Evolutionary conservation across 2,329 filamentous ascomycete species (phyloP).

Genomic region (Colletotrichum sp.): DNA sequence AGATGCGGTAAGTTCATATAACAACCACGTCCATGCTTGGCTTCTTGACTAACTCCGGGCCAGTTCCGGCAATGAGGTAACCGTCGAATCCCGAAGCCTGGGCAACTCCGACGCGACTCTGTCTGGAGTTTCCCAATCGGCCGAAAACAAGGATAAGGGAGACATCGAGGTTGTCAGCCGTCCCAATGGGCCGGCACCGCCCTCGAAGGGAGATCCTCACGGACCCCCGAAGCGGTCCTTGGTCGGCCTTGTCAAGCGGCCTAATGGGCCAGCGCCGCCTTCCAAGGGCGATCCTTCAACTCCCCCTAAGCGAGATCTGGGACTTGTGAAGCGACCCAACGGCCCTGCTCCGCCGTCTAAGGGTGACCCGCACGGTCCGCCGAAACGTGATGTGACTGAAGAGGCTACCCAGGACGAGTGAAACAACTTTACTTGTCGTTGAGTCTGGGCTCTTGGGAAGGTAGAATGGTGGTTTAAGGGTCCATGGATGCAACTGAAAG

Average conservation of each 20-base stretch:
- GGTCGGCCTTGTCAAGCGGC: neutral
- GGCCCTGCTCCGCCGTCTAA: neutral
- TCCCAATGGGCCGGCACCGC: neutral
- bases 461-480: rapidly evolving
- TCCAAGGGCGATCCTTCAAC: neutral
- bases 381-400: neutral
- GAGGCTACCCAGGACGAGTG: neutral
- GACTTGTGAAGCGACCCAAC: neutral
- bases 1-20: neutral
- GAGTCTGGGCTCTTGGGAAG: neutral
- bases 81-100: neutral
- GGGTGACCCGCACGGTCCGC: neutral
- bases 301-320: neutral
- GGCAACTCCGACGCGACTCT: neutral
- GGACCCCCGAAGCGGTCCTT: neutral
- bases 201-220: neutral
- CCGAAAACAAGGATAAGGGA: neutral
- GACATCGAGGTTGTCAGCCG: neutral
- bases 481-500: rapidly evolving
- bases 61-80: neutral
- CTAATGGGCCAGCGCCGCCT: neutral
- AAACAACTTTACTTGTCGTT: neutral
- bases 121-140: neutral
- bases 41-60: neutral
- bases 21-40: neutral